Evolutionary conservation across 1,284 basidiomycete species (phyloP).

Genomic region (Trichosporon sp.): DNA sequence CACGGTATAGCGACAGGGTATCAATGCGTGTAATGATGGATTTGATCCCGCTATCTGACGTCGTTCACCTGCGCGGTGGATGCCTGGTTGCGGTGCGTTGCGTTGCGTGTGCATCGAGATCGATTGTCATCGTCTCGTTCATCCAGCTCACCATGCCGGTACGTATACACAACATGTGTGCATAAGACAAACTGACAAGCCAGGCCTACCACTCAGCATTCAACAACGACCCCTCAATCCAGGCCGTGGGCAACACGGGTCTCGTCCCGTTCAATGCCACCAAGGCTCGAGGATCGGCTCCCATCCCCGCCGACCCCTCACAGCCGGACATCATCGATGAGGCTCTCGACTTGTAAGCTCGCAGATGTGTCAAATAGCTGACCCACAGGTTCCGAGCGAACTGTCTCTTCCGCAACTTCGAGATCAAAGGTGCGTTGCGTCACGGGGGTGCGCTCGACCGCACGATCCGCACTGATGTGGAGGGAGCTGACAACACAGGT

Average conservation of each 20-base stretch:
- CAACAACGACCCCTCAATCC: conserved; percentile 76
- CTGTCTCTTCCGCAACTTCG: conserved; percentile 98
- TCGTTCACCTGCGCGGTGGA: no score
- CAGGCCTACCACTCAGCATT: conserved; percentile 95
- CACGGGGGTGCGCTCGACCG: not conserved
- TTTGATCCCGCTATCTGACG: no score
- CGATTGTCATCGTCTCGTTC: not conserved
- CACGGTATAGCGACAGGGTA: no score
- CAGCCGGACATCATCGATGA: conserved; percentile 92
- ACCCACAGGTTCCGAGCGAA: conserved; percentile 82
- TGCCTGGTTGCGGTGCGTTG: conserved; percentile 8
- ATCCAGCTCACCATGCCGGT: conserved; percentile 22
- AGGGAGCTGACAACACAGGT: conserved; percentile 44
- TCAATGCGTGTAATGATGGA: no score
- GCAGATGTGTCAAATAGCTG: not conserved
- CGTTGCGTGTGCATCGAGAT: not conserved
- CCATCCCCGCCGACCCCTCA: conserved; percentile 60
- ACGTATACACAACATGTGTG: conserved; percentile 5
- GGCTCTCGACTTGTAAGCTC: conserved; percentile 68
- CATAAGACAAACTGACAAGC: not conserved
- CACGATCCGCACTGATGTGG: not conserved
- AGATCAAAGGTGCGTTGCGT: conserved; percentile 72
- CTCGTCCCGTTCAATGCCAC: conserved; percentile 81
- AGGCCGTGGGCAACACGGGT: conserved; percentile 82
- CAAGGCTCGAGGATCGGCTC: conserved; percentile 57